Evolutionary conservation across 257 asterid species (phyloP).

Genomic region (Rauvolfia tetraphylla): DNA sequence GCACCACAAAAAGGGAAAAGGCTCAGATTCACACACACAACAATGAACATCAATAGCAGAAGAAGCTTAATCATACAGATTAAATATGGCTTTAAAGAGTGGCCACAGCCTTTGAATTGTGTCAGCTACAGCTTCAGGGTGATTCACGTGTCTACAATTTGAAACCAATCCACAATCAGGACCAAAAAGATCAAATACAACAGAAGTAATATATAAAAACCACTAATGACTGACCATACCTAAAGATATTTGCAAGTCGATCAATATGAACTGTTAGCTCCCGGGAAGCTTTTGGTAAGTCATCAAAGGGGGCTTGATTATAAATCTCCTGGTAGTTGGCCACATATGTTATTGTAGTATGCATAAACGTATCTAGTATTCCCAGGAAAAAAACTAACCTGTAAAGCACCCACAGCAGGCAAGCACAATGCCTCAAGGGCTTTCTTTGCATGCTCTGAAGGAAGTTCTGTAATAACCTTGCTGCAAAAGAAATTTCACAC

Average conservation of each 20-base stretch:
- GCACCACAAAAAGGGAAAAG: constrained; percentile 20
- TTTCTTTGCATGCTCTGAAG: constrained; percentile 88
- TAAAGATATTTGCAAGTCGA: constrained; percentile 85
- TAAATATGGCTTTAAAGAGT: constrained; percentile 89
- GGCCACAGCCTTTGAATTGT: constrained; percentile 98
- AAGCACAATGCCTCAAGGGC: constrained; percentile 85
- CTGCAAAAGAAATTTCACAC: constrained; percentile 43
- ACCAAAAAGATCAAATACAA: constrained; percentile 9
- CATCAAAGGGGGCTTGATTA: constrained; percentile 70
- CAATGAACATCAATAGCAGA: not conserved
- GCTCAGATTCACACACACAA: not conserved
- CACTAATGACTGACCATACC: constrained; percentile 38
- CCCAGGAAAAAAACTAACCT: constrained; percentile 47
- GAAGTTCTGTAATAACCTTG: constrained; percentile 90
- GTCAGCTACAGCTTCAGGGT: constrained; percentile 99
- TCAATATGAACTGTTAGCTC: constrained; percentile 96
- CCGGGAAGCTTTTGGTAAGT: constrained; percentile 88
- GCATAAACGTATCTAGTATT: constrained; percentile 17
- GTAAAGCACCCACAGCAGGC: constrained; percentile 77
- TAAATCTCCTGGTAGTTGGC: constrained; percentile 67
- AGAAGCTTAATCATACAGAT: constrained; percentile 43
- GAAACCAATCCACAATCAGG: constrained; percentile 22
- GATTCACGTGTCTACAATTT: constrained; percentile 73
- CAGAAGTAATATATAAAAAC: constrained; percentile 10
- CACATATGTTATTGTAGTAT: constrained; percentile 28